Percentiles rank a stretch among this genome's conserved stretches.
These are phyloP conservation scores for Zygoascus bituminiphila DNA, from an alignment of 805 yeast species.

Conservation along the genomic window DNA sequence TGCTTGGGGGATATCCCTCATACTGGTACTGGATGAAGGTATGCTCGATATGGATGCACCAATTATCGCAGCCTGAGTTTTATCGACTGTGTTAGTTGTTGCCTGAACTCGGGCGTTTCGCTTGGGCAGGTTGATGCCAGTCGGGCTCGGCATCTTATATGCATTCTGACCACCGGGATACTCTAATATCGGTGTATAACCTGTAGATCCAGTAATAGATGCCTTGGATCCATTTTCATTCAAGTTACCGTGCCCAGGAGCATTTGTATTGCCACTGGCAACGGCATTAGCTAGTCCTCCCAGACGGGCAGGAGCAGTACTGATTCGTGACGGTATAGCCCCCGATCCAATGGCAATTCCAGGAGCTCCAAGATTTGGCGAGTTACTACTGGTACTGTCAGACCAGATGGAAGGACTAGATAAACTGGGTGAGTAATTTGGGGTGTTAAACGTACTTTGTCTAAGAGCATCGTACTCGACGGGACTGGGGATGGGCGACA, in stretches of 20 bases:
- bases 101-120: background rate
- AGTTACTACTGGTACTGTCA: background rate
- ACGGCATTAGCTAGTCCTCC: background rate
- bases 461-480: conserved; percentile 51
- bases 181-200: background rate
- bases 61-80: background rate
- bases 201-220: background rate
- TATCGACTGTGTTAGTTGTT: background rate
- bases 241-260: background rate
- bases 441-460: background rate
- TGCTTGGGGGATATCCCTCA: background rate
- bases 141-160: background rate
- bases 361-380: background rate
- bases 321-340: background rate
- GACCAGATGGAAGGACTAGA: background rate
- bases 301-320: conserved; percentile 1
- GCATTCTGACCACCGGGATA: background rate
- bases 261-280: background rate
- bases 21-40: background rate
- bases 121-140: background rate
- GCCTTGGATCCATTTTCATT: background rate
- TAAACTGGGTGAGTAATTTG: background rate
- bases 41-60: background rate
- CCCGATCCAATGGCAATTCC: background rate
- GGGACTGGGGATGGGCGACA: conserved; percentile 70